Conservation (phyloP, 1,139 yeast species). For the Yamadazyma friedrichii region DNA sequence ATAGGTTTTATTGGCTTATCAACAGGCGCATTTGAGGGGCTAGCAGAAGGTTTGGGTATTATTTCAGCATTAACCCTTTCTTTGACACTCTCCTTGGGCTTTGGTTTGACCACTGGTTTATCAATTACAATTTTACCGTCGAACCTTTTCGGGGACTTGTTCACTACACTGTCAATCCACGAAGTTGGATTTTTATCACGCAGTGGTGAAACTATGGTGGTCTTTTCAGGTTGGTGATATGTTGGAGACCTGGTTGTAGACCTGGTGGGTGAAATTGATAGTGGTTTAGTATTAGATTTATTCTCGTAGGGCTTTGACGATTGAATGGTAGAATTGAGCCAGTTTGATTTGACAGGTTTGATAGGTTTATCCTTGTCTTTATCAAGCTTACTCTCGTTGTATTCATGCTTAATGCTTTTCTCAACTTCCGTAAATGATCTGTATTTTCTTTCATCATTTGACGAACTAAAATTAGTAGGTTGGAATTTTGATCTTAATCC, state of each 20-base stretch:
- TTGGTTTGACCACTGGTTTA: conserved; percentile 6
- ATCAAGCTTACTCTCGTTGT: not conserved
- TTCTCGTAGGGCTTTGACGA: conserved; percentile 2
- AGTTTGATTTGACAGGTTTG: not conserved
- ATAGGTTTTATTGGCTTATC: not conserved
- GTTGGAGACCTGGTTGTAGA: no score
- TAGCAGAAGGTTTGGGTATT: not conserved
- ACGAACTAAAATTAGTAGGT: not conserved
- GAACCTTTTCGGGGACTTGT: conserved; percentile 8
- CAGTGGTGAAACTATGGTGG: not conserved
- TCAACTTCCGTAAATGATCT: not conserved
- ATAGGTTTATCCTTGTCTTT: not conserved
- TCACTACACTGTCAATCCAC: conserved; percentile 18
- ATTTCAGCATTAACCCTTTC: not conserved
- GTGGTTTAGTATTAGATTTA: conserved; percentile 12
- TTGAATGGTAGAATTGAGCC: conserved; percentile 10
- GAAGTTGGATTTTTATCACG: conserved; percentile 5
- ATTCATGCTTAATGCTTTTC: not conserved
- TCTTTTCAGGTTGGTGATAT: no score
- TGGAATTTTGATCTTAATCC: not conserved
- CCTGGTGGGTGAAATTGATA: no score
- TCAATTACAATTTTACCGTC: not conserved
- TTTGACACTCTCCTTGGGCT: not conserved
- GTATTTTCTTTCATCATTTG: not conserved
- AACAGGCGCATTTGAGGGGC: not conserved